Evolutionary conservation across 768 basidiomycete genomes (phyloP).

Genomic region (Auricularia sp.): DNA sequence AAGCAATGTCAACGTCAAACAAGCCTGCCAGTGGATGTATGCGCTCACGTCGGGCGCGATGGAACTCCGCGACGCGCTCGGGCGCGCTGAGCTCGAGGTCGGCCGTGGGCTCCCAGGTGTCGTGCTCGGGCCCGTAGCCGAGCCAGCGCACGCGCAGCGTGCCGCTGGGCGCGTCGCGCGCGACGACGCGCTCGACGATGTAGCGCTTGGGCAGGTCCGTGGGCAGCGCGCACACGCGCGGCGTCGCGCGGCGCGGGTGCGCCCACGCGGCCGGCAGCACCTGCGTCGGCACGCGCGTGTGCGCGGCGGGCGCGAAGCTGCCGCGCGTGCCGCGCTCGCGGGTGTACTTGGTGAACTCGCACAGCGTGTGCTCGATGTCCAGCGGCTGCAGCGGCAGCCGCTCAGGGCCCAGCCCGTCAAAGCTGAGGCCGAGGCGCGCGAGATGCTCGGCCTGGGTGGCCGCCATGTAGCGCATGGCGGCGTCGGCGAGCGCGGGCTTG

Average conservation of each 20-base stretch:
- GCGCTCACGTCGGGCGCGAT: not conserved
- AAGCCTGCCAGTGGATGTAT: too few species aligned
- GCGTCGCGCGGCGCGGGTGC: constrained; percentile 29
- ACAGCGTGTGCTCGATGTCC: constrained; percentile 70
- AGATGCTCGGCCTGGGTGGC: constrained; percentile 52
- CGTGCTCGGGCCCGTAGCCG: constrained; percentile 40
- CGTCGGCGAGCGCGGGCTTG: not conserved
- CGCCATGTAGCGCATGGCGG: constrained; percentile 53
- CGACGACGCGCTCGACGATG: constrained; percentile 26
- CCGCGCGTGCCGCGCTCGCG: constrained; percentile 26
- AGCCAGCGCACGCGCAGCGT: constrained; percentile 45
- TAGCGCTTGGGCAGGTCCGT: constrained; percentile 36
- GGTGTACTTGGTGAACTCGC: constrained; percentile 70
- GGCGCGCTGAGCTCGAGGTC: constrained; percentile 42
- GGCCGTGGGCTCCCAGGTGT: constrained; percentile 49
- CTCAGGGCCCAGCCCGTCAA: constrained; percentile 40
- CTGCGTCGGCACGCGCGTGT: constrained; percentile 17
- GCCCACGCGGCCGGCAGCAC: constrained; percentile 48
- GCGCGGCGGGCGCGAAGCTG: constrained; percentile 27
- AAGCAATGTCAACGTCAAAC: too few species aligned
- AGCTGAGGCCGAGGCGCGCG: constrained; percentile 42
- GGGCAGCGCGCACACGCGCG: constrained; percentile 31
- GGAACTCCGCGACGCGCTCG: constrained; percentile 27
- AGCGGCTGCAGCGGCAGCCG: constrained; percentile 41
- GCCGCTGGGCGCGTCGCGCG: constrained; percentile 25